Evolutionary conservation across 2,329 filamentous ascomycete genomes (phyloP), one percentile per base, ranked within the genome.

Genomic region (Monilinia polystroma): DNA sequence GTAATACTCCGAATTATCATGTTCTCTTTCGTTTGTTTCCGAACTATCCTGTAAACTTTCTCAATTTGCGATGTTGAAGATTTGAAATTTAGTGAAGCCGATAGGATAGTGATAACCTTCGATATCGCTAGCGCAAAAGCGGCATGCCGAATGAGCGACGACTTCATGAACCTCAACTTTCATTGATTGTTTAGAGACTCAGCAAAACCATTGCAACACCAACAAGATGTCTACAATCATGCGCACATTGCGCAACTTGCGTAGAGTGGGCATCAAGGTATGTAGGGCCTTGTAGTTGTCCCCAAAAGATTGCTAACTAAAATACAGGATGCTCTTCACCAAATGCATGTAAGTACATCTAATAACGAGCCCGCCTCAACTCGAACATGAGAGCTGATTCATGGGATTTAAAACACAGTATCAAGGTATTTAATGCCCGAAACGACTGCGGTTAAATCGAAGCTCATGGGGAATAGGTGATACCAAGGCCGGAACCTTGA

Each of bases 231-330:
- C 95, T 83, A 97, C 92, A 69, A 82, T 97, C 75, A 80, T 88
- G 72, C 90, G 95, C 81, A 97, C 94, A 35, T 80, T 97, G 76
- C 85, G 88, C 80, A 96, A 97, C 79, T 79, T 97, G 77, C 89
- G 92, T 83, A 89, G 87, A 81, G 87, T 96, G 78, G 95, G 95
- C 66, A 76, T 97, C 77, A 96, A 93, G 89, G 93, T 93, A 80
- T 71, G 80, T 68, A 41, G 12, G 47, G 54, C n/a, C 29, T 55
- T 43, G 41, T 18, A 10, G 29, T 12, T 29, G 47, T 20, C 49
- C 35, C 23, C 11, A 12, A 55, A 51, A 72, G 43, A 54, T 68
- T 67, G 73, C 74, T 86, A 77, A 85, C 76, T 23, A 35, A 35
- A 52, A 69, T 69, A 74, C 77, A 96, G 93, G 90, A 97, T 79